Base-by-base conservation (phyloP, 2,329 filamentous ascomycete species). In the Talaromyces sp. region DNA sequence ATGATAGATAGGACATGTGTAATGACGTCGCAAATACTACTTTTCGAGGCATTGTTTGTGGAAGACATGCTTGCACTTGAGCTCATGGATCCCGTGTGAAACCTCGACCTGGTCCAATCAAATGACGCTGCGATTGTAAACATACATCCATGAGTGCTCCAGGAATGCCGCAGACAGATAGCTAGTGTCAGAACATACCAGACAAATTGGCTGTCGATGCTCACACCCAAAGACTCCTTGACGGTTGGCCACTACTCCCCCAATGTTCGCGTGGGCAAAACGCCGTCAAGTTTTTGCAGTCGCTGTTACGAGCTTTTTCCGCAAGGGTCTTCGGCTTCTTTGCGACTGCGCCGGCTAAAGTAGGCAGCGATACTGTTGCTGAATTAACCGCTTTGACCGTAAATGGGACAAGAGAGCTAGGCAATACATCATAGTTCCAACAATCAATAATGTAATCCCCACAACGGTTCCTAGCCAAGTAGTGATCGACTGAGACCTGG, bases 31-130 rank as follows among this genome's bases (percentile, higher is more conserved):
- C 43, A 76, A 64, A 56, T 72, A 76, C 74, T 74, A 76, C 61
- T 71, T 74, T 46, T 76, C 74, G 26, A 76, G 63, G 55, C 74
- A 76, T 57, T 75, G 73, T 24, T 70, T 69, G 59, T 76, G 74
- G 58, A 76, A 76, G 19, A 76, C 73, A 57, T 76, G 74, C 60
- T 73, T 64, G 56, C 74, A 76, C 58, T 70, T 71, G 56, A 76
- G 62, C 58, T 76, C 72, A 27, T 71, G 70, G 56, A 76, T 75
- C 31, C 75, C 69, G 32, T 76, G 70, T 4, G 64, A 65, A 35
- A 67, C 71, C 13, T 68, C 65, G 35, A 76, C 74, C 27, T 71
- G 69, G 7, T 76, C 74, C 17, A 76, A 66, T 55, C 74, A 76
- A 38, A 76, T 69, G 3, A 69, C 74, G 61, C 74, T 76, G 59